Base-by-base conservation (phyloP, 2,329 filamentous ascomycete genomes). In the Fusarium siculi region DNA sequence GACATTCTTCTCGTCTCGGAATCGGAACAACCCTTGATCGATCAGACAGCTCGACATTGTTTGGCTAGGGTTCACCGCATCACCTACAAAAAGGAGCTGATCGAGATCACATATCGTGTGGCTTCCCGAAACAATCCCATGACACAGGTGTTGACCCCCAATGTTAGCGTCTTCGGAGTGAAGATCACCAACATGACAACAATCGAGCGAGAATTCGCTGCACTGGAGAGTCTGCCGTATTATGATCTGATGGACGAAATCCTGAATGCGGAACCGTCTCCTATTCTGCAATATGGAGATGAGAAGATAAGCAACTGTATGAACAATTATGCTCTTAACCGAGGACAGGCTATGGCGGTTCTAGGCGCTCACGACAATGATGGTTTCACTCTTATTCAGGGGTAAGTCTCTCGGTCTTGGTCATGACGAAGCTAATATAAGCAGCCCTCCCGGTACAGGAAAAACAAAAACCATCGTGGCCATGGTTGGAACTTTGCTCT, bases 381-480 rank as follows among this genome's bases (percentile, higher is more conserved):
- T 82, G 97, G 94, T 0, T 99, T 99, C 79, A 98, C 96, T 7
- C 86, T 99, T 68, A 95, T 99, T 76, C 96, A 99, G 84, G 96
- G 93, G 90, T 92, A 86, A 80, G 85, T 78, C 55, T 32, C 46
- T 19, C 40, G 19, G 19, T 16, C 43, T 50, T 30, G 23, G 18
- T 34, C 18, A 12, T 39, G 34, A 30, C 42, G 68, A 71, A 58
- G 66, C 80, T 84, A 80, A 82, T 80, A 73, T 76, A 10, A 61
- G 44, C 63, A 92, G 94, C 62, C 96, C 96, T 56, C 96, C 96
- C 3, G 96, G 96, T 81, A 98, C 96, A 8, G 96, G 96, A 79
- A 99, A 99, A 84, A 99, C 96, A 0, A 99, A 99, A 81, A 99
- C 96, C 0, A 99, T 99, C 68, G 90, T 97, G 63, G 96, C 96